Evolutionary conservation across 192 early-diverging fungal species (phyloP).

Genomic region (Entomortierella lignicola): DNA sequence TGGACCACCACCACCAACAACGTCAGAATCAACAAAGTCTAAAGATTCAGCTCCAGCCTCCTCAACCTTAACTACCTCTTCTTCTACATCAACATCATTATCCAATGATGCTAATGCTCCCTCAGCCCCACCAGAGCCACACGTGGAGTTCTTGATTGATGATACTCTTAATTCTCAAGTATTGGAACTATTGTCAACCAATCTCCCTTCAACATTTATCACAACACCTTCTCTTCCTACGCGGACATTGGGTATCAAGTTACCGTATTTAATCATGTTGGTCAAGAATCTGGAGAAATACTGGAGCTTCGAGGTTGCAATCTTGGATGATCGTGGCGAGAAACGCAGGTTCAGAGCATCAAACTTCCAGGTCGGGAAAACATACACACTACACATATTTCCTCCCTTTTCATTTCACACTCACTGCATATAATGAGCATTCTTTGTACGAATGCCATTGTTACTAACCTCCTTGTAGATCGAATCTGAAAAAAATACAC

Average conservation of each 20-base stretch:
- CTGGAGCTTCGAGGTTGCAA: constrained; percentile 93
- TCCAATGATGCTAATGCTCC: constrained; percentile 3
- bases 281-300: constrained; percentile 92
- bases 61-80: constrained; percentile 62
- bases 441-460: too few relatives aligned
- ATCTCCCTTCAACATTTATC: constrained; percentile 90
- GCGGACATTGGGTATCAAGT: constrained; percentile 88
- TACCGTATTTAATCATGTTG: constrained; percentile 89
- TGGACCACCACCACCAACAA: constrained; percentile 12
- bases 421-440: too few relatives aligned
- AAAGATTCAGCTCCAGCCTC: constrained; percentile 60
- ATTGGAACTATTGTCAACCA: constrained; percentile 81
- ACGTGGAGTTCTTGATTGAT: constrained; percentile 84
- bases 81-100: too few relatives aligned
- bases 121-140: constrained; percentile 57
- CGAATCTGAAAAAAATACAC: too few relatives aligned
- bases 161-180: constrained; percentile 85
- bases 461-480: too few relatives aligned
- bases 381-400: background rate
- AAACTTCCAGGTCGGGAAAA: constrained; percentile 84
- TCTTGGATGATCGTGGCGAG: constrained; percentile 85
- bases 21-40: constrained; percentile 14
- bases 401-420: background rate
- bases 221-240: constrained; percentile 81
- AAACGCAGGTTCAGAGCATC: constrained; percentile 86